Conservation (phyloP, 768 basidiomycete genomes). For the Tricholoma matsutake region DNA sequence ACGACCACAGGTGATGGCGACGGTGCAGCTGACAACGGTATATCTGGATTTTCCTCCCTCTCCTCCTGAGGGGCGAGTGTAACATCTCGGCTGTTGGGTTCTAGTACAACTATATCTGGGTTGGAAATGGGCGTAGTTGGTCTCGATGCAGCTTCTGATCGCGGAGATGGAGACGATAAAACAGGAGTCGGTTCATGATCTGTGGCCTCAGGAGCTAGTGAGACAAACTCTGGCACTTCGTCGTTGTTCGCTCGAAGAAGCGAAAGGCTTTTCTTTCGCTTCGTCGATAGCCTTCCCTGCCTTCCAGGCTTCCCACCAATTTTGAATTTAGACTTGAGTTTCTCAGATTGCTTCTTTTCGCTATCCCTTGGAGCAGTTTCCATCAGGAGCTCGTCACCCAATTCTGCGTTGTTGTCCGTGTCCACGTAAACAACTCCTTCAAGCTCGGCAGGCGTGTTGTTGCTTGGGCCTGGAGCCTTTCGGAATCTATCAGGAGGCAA, state of each 20-base stretch:
- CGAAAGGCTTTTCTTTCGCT: conserved; percentile 16
- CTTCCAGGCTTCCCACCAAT: neutral
- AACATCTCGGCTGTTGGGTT: conserved; percentile 12
- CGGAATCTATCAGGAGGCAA: conserved; percentile 60
- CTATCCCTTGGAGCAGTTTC: conserved; percentile 26
- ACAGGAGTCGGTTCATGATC: neutral
- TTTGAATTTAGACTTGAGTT: conserved; percentile 36
- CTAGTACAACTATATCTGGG: conserved; percentile 25
- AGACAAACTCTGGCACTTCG: neutral
- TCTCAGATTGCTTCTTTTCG: conserved; percentile 17
- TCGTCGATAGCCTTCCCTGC: conserved; percentile 20
- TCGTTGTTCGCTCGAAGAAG: neutral
- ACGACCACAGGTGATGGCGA: neutral
- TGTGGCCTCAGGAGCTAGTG: neutral
- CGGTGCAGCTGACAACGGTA: neutral
- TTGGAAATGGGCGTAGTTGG: conserved; percentile 24
- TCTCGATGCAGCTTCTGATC: neutral
- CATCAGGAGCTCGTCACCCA: conserved; percentile 23
- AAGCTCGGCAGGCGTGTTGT: conserved; percentile 20
- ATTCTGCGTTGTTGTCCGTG: conserved; percentile 21
- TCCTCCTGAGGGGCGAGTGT: neutral
- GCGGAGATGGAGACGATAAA: neutral
- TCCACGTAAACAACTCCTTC: conserved; percentile 19
- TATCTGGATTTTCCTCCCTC: neutral
- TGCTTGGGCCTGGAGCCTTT: conserved; percentile 26